phyloP scores from a whole-genome alignment of 768 basidiomycete genomes.

The Suillus spraguei region DNA sequence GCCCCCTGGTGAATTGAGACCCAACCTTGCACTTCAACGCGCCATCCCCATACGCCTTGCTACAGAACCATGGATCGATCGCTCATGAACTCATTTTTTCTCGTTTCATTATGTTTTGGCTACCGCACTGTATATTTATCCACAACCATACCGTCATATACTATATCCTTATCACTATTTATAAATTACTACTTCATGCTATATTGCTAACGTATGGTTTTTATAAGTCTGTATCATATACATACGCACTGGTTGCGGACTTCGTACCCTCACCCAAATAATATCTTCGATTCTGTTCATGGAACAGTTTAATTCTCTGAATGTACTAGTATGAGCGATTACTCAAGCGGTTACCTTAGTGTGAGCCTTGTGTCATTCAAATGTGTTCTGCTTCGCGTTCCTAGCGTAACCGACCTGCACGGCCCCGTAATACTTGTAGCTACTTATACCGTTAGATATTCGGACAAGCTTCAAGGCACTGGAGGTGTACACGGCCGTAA shows the following conservation, averaged over 20 bases:
- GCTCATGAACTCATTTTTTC: conserved; percentile 19
- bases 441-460: too few species aligned
- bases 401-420: too few species aligned
- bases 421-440: too few species aligned
- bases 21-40: conserved; percentile 42
- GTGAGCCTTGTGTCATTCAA: too few species aligned
- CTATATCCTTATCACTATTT: conserved; percentile 7
- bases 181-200: background rate
- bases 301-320: background rate
- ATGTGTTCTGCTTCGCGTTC: too few species aligned
- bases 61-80: conserved; percentile 54
- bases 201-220: background rate
- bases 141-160: background rate
- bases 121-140: conserved; percentile 1
- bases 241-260: background rate
- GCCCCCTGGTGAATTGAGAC: conserved; percentile 34
- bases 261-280: background rate
- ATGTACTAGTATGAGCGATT: too few species aligned
- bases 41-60: conserved; percentile 62
- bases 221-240: background rate
- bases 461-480: too few species aligned
- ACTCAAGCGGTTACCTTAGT: too few species aligned
- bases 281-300: background rate
- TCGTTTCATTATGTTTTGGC: background rate
- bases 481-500: too few species aligned